Evolutionary conservation across 306 rosid genomes (phyloP).

Genomic region (Vigna mungo): DNA sequence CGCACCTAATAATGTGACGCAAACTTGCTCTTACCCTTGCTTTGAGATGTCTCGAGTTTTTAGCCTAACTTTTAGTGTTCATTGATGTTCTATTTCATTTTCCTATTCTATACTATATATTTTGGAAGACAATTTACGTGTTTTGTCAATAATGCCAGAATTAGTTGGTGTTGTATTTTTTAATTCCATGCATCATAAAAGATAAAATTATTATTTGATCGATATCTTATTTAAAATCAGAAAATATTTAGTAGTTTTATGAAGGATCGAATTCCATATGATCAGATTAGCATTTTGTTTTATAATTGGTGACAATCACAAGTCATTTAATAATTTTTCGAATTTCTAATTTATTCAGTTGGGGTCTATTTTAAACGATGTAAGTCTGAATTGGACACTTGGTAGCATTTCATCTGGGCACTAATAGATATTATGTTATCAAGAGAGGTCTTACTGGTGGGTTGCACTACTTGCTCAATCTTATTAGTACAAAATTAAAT

Average conservation of each 20-base stretch:
- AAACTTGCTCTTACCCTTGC: constrained; percentile 40
- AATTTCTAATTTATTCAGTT: not conserved
- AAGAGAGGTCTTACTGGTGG: not conserved
- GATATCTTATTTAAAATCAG: not conserved
- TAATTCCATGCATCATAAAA: not conserved
- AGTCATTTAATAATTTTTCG: not conserved
- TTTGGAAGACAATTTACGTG: not conserved
- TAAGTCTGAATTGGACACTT: not conserved
- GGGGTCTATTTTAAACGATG: not conserved
- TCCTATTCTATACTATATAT: not conserved
- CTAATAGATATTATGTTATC: not conserved
- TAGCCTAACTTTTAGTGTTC: constrained; percentile 21
- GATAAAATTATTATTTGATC: not conserved
- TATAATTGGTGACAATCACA: not conserved
- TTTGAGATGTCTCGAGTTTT: constrained; percentile 29
- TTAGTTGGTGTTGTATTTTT: constrained; percentile 1
- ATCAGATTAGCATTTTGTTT: not conserved
- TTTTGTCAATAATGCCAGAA: constrained; percentile 29
- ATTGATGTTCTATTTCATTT: constrained; percentile 19
- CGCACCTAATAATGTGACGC: constrained; percentile 35
- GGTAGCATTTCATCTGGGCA: not conserved
- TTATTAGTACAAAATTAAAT: not conserved
- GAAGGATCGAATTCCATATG: too few species aligned
- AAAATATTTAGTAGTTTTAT: not conserved
- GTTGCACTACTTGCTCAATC: not conserved